Evolutionary conservation across 148 eudicot genomes (phyloP).

Genomic region (Rhododendron mucronatum): DNA sequence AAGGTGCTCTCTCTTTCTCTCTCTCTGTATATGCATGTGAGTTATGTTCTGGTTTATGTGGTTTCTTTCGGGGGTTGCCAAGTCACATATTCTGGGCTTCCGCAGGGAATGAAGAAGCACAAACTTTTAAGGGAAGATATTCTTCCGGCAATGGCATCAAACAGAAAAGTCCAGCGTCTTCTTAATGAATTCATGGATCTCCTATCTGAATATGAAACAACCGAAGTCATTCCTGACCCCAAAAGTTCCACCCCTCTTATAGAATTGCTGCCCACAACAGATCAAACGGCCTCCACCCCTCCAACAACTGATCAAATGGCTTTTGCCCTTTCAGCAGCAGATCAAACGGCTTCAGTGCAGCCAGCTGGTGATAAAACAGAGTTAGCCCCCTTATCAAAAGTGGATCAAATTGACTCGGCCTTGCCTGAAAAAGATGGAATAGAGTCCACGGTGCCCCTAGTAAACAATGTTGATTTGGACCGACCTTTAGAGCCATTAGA

Average conservation of each 20-base stretch:
- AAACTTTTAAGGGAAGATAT: slow-evolving; percentile 88
- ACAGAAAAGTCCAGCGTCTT: slow-evolving; percentile 83
- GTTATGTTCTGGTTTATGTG: neutral
- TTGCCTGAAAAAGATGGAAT: neutral
- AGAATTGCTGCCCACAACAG: slow-evolving; percentile 17
- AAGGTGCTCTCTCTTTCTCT: neutral
- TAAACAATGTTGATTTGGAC: slow-evolving; percentile 15
- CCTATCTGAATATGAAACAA: slow-evolving; percentile 71
- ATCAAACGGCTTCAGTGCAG: slow-evolving; percentile 17
- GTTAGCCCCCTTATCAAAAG: slow-evolving; percentile 1
- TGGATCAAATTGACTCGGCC: slow-evolving; percentile 16
- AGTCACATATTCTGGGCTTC: slow-evolving; percentile 2
- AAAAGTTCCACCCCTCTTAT: slow-evolving; percentile 17
- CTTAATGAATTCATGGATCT: slow-evolving; percentile 94
- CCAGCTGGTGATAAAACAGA: slow-evolving; percentile 20
- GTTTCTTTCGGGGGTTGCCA: neutral
- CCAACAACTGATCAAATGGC: slow-evolving; percentile 23
- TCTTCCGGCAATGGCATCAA: slow-evolving; percentile 95
- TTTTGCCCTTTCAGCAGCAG: slow-evolving; percentile 15
- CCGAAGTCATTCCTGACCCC: slow-evolving; percentile 28
- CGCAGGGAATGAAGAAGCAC: slow-evolving; percentile 91
- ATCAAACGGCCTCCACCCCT: slow-evolving; percentile 9
- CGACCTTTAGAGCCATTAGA: slow-evolving; percentile 14
- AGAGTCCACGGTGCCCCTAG: slow-evolving; percentile 10
- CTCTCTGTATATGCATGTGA: neutral